Percentiles rank a stretch among this genome's conserved stretches.
phyloP scores from a whole-genome alignment of 257 asterid genomes.

The Anisodus acutangulus region DNA sequence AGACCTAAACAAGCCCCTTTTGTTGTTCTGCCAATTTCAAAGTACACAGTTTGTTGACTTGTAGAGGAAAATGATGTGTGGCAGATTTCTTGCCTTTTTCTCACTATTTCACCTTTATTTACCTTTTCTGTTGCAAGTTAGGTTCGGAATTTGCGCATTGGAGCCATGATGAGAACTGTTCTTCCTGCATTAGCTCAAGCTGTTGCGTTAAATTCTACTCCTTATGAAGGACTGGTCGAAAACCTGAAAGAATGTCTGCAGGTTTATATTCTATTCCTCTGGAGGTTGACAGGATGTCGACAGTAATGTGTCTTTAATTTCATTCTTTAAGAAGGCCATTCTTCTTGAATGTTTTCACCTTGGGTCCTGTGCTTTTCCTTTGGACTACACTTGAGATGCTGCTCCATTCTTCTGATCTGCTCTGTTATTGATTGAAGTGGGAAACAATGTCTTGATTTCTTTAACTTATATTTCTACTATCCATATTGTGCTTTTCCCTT shows the following conservation, averaged over 20 bases:
- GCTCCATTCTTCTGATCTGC: constrained; percentile 1
- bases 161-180: constrained; percentile 90
- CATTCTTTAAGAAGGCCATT: constrained; percentile 6
- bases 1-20: background rate
- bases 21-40: constrained; percentile 10
- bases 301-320: background rate
- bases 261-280: constrained; percentile 53
- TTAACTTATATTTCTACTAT: background rate
- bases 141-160: constrained; percentile 93
- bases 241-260: constrained; percentile 67
- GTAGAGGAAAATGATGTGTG: constrained; percentile 5
- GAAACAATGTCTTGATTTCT: background rate
- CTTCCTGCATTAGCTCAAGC: constrained; percentile 97
- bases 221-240: constrained; percentile 49
- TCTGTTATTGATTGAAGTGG: background rate
- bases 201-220: constrained; percentile 55
- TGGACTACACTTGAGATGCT: constrained; percentile 8
- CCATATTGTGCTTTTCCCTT: background rate
- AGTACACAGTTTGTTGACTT: background rate
- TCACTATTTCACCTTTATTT: background rate
- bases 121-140: constrained; percentile 33
- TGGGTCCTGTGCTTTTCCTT: constrained; percentile 10
- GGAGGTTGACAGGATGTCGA: constrained; percentile 3
- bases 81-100: background rate
- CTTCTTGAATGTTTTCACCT: constrained; percentile 10